Evolutionary conservation across 108 stramenopile species (phyloP).

Genomic region (Heterococcus sp.): DNA sequence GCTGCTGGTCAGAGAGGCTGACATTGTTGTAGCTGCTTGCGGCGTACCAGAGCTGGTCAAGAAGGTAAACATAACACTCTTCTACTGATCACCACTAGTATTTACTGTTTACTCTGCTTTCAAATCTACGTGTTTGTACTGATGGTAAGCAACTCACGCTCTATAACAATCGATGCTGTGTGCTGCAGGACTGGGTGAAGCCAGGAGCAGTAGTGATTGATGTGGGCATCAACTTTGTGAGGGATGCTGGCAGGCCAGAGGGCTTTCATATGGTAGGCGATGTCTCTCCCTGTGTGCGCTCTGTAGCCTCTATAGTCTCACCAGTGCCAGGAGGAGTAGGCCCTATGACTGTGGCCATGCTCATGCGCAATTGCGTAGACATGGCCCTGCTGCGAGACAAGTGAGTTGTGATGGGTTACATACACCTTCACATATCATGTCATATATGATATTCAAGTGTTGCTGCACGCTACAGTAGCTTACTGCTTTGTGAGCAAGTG

Average conservation of each 20-base stretch:
- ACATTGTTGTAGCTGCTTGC: slow-evolving; percentile 92
- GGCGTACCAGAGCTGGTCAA: slow-evolving; percentile 80
- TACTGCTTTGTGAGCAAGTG: too few species aligned
- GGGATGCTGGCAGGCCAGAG: slow-evolving; percentile 45
- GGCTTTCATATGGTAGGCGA: slow-evolving; percentile 91
- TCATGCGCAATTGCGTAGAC: slow-evolving; percentile 85
- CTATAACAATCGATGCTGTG: too few species aligned
- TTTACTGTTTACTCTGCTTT: too few species aligned
- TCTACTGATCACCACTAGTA: too few species aligned
- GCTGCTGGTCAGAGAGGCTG: slow-evolving; percentile 69
- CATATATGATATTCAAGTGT: too few species aligned
- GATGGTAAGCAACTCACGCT: too few species aligned
- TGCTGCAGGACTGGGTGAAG: slow-evolving; percentile 76
- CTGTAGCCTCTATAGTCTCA: slow-evolving; percentile 77
- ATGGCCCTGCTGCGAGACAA: slow-evolving; percentile 39
- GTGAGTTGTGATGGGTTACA: too few species aligned
- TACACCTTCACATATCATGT: too few species aligned
- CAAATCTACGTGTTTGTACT: too few species aligned
- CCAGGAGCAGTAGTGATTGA: slow-evolving; percentile 91
- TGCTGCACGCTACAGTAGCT: too few species aligned
- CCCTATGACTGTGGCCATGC: slow-evolving; percentile 98
- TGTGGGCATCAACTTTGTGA: slow-evolving; percentile 92
- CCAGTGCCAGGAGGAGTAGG: slow-evolving; percentile 99
- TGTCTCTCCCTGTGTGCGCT: slow-evolving; percentile 47
- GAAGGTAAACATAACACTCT: background rate